Evolutionary conservation across 768 basidiomycete genomes (phyloP).

Genomic region (Strobilomyces confusus): DNA sequence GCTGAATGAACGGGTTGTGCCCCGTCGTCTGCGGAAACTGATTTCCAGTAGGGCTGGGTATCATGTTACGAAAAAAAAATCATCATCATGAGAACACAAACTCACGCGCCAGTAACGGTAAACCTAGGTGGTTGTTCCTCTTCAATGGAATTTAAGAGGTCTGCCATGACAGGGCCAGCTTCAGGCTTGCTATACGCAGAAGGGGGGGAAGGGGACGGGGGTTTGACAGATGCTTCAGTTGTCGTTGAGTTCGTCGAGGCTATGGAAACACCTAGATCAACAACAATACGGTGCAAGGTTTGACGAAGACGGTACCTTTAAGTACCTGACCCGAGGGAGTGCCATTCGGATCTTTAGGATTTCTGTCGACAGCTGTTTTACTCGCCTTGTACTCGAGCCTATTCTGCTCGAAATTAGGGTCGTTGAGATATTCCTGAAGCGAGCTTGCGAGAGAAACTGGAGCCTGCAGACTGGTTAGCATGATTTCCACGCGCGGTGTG

Average conservation of each 20-base stretch:
- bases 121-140: conserved; percentile 71
- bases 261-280: conserved; percentile 13
- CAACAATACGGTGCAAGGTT: neutral
- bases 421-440: conserved; percentile 92
- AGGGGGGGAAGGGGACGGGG: conserved; percentile 23
- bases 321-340: conserved; percentile 6
- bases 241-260: conserved; percentile 20
- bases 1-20: conserved; percentile 76
- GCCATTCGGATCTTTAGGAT: conserved; percentile 8
- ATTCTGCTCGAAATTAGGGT: conserved; percentile 96
- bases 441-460: conserved; percentile 92
- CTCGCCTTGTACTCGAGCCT: conserved; percentile 86
- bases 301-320: conserved; percentile 13
- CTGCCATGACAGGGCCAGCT: conserved; percentile 53
- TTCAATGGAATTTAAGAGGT: conserved; percentile 91
- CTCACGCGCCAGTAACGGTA: conserved; percentile 53
- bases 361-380: conserved; percentile 59
- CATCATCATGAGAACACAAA: neutral
- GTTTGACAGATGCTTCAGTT: conserved; percentile 18
- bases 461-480: conserved; percentile 50
- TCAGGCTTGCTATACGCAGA: conserved; percentile 31
- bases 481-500: neutral
- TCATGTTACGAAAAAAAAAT: conserved; percentile 12
- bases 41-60: conserved; percentile 41
- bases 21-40: conserved; percentile 56